Conservation (phyloP, 805 yeast species). For the Cyberlindnera veronae region DNA sequence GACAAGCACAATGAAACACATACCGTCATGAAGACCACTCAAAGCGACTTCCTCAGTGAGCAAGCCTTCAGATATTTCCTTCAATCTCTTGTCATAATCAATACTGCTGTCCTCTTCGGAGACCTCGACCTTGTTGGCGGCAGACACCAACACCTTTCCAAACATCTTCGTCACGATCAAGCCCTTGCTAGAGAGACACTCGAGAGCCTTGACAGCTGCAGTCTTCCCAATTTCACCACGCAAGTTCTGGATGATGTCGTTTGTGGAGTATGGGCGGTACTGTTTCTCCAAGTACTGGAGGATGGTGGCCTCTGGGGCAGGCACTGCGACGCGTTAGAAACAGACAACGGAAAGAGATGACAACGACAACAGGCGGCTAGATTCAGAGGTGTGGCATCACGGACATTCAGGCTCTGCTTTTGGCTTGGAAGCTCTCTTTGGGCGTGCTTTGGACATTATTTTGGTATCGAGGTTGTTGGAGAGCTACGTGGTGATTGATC, state of each 20-base stretch:
- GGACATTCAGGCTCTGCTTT: not conserved
- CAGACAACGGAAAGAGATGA: not conserved
- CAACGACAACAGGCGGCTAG: no score
- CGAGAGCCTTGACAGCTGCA: conserved; percentile 34
- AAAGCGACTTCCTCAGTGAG: conserved; percentile 4
- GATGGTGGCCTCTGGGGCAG: conserved; percentile 32
- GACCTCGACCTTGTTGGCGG: conserved; percentile 35
- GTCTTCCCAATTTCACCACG: conserved; percentile 38
- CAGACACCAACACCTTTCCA: conserved; percentile 43
- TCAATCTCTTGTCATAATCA: conserved; percentile 2
- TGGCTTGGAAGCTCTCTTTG: not conserved
- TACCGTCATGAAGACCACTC: not conserved
- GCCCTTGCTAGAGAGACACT: conserved; percentile 31
- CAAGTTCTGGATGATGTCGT: conserved; percentile 43
- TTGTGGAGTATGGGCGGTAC: conserved; percentile 45
- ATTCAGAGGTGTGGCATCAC: not conserved
- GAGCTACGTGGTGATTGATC: no score
- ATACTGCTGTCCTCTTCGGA: conserved; percentile 1
- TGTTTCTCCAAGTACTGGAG: conserved; percentile 38
- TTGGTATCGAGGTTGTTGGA: no score
- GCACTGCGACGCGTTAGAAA: conserved; percentile 1
- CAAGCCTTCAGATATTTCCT: conserved; percentile 1
- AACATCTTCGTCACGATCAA: conserved; percentile 37
- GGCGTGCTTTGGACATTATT: not conserved
- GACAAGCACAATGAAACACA: not conserved